Evolutionary conservation across 1,284 basidiomycete genomes (phyloP), one percentile per base, ranked within the genome.

Genomic region (Phylloboletellus chloephorus): DNA sequence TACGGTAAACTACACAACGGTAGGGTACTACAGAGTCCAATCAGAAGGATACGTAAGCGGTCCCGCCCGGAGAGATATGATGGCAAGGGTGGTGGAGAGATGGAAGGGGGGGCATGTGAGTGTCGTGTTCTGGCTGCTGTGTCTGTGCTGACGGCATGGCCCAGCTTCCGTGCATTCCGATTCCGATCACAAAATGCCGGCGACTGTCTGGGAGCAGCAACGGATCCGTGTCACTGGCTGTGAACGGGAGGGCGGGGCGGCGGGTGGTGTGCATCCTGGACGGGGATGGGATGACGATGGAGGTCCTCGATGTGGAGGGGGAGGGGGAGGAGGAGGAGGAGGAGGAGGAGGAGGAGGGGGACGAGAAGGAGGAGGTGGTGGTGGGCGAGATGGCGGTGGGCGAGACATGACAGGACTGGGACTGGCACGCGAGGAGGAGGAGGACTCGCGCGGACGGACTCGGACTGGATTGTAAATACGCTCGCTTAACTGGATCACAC

Each of bases 301-400:
- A 89, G 66, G 72, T 81, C 39, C 66, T 88, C 53, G 86, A 89
- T 68, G 70, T 89, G 66, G 86, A 86, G 66, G 81, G 74, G 71
- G 79, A 54, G 55, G 78, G 66, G 48, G 64, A 63, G 48, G 68
- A 69, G 52, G 64, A 48, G 33, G 65, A 55, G 11, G 63, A 52
- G 31, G 53, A 55, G 29, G 49, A n/a, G 23, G 53, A 50, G 48
- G 50, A 51, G 49, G 63, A 64, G 57, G 62, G 56, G 45, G 63
- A 60, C 46, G 64, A 62, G 54, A 55, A n/a, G 36, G 26, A 4
- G 23, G 15, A 35, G 15, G 10, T 7, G 24, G 31, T n/a, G n/a
- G n/a, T n/a, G n/a, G n/a, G n/a, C 25, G 53, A 50, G 48, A 51
- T 52, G 49, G 63, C 64, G 57, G 62, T 56, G 45, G 63, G 60